Base-by-base conservation (phyloP, 345 rosid genomes). In the Aquilaria malaccensis region DNA sequence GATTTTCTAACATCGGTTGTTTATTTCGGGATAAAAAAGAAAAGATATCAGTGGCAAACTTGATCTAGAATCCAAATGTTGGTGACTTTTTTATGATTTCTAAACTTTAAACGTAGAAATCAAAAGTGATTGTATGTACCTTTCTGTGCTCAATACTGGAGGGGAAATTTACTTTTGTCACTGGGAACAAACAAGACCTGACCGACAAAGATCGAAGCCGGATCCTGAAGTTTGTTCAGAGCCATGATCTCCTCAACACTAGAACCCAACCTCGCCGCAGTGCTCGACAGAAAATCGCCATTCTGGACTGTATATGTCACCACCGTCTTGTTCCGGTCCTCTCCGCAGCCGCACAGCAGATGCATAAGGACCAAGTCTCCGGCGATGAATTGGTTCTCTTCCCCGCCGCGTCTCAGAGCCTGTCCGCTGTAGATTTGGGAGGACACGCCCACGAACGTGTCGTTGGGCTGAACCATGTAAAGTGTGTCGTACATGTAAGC, bases 161-260 rank as follows among this genome's bases (percentile, higher is more conserved):
- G 43, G 43, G 82, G 60, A 60, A 33, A n/a, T 54, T 52, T 54
- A 2, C 32, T 49, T 55, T 48, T 67, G 30, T 48, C 59, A 48
- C 11, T 50, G 1, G 81, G 77, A 37, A 77, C 70, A 67, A 66
- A 72, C 15, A 77, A 33, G n/a, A 73, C 72, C 77, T 74, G 70
- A n/a, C 78, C 72, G 50, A 58, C 45, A 12, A 67, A 73, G 31
- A 77, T 65, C 6, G 51, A 74, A 59, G 54, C 59, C 31, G 73
- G 78, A 51, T 71, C 63, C 45, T 30, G 41, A 59, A 58, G 33
- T 55, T 0, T 33, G 56, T 67, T 73, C 11, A 64, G 10, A 30
- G 13, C 61, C 61, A 60, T 53, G 41, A 77, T 70, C 3, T 48
- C 66, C 33, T 37, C 55, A 41, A 57, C 6, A 6, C 58, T 61